Evolutionary conservation across 176 grass and related monocot genomes (phyloP), one percentile per base, ranked within the genome.

Genomic region (Oryza coarctata): DNA sequence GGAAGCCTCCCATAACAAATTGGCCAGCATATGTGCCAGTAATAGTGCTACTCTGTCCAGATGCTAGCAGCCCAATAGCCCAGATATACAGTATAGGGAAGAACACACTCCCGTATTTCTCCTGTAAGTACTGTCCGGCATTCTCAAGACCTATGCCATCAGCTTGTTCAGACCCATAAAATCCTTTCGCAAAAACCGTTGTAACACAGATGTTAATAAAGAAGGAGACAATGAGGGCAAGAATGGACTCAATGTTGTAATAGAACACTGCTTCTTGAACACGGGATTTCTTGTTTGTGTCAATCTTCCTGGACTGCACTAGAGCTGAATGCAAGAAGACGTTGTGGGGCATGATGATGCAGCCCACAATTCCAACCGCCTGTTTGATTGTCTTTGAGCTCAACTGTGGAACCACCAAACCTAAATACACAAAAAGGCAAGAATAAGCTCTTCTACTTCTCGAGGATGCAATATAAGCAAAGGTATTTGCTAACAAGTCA

Each of bases 21-120:
- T 97, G 94, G 27, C 94, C 94, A 27, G 94, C 94, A 2, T 97
- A 97, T 32, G 94, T 97, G 28, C 94, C 94, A 52, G 94, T 94
- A 38, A 97, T 90, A 8, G 94, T 97, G 83, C 94, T 97, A 38
- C 94, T 97, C 85, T 97, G 94, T 60, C 94, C 94, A 68, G 94
- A 97, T 58, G 94, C 94, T 80, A 97, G 81, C 67, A 97, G 68
- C 38, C 94, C 94, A 77, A 94, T 90, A 71, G 85, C 94, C 94
- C 94, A 97, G 17, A 97, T 98, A 80, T 98, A 98, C 29, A 98
- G 86, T 45, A 98, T 86, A 29, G 95, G 95, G 83, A 98, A 98
- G 12, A 94, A 36, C 8, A 60, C 80, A 65, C 49, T 52, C 40
- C 95, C 95, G 27, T 94, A 98, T 80, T 98, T 98, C 57, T 94